These are phyloP conservation scores for Hypericum androsaemum DNA, from an alignment of 345 rosid species.

Conservation along the genomic window DNA sequence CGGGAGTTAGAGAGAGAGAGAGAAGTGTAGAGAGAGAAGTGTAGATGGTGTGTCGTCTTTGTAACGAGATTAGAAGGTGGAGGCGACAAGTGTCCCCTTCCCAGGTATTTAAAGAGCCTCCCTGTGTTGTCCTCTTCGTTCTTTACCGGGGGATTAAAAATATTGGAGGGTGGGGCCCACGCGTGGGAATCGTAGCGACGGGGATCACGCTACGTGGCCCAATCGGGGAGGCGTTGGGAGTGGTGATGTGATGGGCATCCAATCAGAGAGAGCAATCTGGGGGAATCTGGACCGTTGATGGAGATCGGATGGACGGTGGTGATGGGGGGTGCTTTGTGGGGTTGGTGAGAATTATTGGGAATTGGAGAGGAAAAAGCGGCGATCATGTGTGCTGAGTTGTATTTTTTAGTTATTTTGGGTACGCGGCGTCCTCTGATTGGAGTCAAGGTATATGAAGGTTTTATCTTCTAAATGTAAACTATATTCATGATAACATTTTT, in stretches of 20 bases:
- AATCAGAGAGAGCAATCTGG: conserved; percentile 36
- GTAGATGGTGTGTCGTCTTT: conserved; percentile 22
- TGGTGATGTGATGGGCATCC: conserved; percentile 28
- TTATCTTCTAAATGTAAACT: too few species aligned
- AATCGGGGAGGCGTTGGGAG: conserved; percentile 20
- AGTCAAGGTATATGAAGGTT: too few species aligned
- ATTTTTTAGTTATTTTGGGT: too few species aligned
- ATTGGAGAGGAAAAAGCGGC: too few species aligned
- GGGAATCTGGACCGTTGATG: conserved; percentile 21
- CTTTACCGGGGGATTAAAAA: neutral
- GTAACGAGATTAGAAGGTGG: conserved; percentile 18
- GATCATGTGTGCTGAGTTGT: too few species aligned
- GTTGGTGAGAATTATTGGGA: too few species aligned
- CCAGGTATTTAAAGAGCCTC: conserved; percentile 39
- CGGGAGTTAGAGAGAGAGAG: neutral
- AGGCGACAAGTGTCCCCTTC: conserved; percentile 78
- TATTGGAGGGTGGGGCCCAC: neutral
- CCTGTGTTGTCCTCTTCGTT: conserved; percentile 1
- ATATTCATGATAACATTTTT: too few species aligned
- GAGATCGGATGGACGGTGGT: too few species aligned
- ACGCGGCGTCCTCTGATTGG: too few species aligned
- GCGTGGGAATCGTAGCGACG: conserved; percentile 15
- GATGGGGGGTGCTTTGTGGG: too few species aligned
- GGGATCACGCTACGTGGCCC: conserved; percentile 45
- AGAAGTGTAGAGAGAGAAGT: conserved; percentile 6